These are phyloP conservation scores for Aspergillus taichungensis DNA, from an alignment of 495 filamentous ascomycete genomes.

Conservation along the genomic window DNA sequence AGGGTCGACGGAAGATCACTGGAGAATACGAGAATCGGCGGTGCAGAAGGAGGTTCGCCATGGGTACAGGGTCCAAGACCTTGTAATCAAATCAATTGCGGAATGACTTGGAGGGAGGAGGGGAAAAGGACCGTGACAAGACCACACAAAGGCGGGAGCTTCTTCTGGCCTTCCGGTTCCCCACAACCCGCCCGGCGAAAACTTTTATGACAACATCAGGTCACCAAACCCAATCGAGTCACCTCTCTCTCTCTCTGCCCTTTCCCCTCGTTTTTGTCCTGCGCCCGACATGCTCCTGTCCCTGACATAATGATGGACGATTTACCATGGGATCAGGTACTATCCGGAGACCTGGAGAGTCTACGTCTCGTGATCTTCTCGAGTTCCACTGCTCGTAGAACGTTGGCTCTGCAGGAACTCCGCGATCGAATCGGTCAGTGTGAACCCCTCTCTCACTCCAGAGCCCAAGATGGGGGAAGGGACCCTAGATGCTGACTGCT, in stretches of 20 bases:
- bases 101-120: not conserved
- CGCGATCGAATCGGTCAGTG: constrained; percentile 37
- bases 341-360: constrained; percentile 37
- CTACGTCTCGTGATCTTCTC: constrained; percentile 37
- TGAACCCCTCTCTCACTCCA: constrained; percentile 1
- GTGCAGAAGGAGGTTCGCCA: too few species aligned
- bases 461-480: not conserved
- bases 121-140: not conserved
- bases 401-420: constrained; percentile 40
- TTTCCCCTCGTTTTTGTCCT: constrained; percentile 5
- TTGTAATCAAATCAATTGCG: too few species aligned
- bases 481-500: not conserved
- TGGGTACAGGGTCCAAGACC: too few species aligned
- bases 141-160: constrained; percentile 4
- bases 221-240: constrained; percentile 8
- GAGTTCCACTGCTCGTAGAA: constrained; percentile 41
- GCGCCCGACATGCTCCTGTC: constrained; percentile 19
- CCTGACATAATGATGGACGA: constrained; percentile 34
- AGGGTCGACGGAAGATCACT: too few species aligned
- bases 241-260: constrained; percentile 3
- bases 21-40: too few species aligned
- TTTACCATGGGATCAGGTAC: constrained; percentile 42
- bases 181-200: constrained; percentile 18
- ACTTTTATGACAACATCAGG: constrained; percentile 42
- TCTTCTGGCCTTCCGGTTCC: constrained; percentile 2